Base-by-base conservation (phyloP, 2,329 filamentous ascomycete species). In the Setomelanomma holmii region DNA sequence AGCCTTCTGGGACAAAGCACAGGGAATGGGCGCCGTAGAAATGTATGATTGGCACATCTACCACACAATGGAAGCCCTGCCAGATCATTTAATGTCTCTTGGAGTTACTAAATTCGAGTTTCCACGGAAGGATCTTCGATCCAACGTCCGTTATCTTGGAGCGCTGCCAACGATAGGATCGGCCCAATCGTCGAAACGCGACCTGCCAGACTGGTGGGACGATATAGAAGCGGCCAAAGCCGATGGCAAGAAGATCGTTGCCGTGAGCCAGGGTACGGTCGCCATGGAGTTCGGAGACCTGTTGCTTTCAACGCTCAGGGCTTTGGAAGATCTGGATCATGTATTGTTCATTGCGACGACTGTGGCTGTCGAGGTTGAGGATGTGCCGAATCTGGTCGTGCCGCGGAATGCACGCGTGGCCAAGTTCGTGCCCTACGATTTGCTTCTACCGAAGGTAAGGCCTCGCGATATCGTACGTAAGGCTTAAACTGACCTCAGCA, bases 381-480 rank as follows among this genome's bases (percentile, higher is more conserved):
- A 71, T 5, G 53, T 61, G 11, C 39, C 38, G 2, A 40, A 40
- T 3, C 16, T 58, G 1, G 54, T 53, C 5, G 50, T 80, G 2
- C 78, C 80, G 0, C 22, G 50, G 1, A 83, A 83, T 56, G 70
- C 74, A 0, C 70, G 75, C 8, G 73, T 80, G 4, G 65, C 77
- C 19, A 79, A 82, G 60, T 82, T 80, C 56, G 63, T 84, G 4
- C 74, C 79, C 3, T 83, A 82, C 54, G 79, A 83, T 50, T 66
- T 72, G 0, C 51, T 82, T 1, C 68, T 84, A 1, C 75, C 76
- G 4, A 23, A 57, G 8, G 62, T 63, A 51, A 51, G 60, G 12
- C 19, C 19, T 38, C 16, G 2, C 14, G 34, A n/a, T 14, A 19
- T 23, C 24, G 43, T 12, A 21, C 14, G 2, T 7, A 8, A 17